Base-by-base conservation (phyloP, 768 basidiomycete genomes). In the Pulveroboletus sp. region DNA sequence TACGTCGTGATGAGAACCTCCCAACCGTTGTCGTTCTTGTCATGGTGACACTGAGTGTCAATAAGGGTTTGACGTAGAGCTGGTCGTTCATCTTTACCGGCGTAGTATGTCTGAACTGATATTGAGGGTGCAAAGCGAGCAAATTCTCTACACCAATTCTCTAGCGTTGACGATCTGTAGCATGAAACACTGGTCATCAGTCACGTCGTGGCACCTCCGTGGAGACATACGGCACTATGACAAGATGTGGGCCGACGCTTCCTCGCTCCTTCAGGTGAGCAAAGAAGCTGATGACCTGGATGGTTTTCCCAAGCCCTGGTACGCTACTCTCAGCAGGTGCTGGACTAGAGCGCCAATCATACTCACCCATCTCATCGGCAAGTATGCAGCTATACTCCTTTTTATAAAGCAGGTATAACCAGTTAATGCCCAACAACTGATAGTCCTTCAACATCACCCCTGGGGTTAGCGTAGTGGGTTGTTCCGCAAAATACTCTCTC, bases 91-190 rank as follows among this genome's bases (percentile, higher is more conserved):
- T 86, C 83, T 71, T 96, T 96, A 27, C 85, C 80, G 6, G 92
- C 96, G 59, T 98, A 99, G 67, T 98, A 99, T 11, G 90, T 89
- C 63, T 89, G 85, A 6, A 97, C 81, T 15, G 81, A 76, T 64
- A 99, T 85, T 6, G 77, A 76, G 6, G 93, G 93, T 3, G 89
- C 89, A 61, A 99, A 99, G 31, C 84, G 82, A 24, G 83, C 80
- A 63, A 99, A 98, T 70, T 99, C 96, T 57, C 96, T 81, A 67
- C 92, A 89, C 96, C 96, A 99, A 62, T 99, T 99, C 68, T 99
- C 96, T 24, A 98, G 73, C 0, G 94, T 97, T 4, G 95, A 98
- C 4, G 95, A 92, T 28, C 92, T 94, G 49, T 54, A 9, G 48
- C 10, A 37, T 7, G 36, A 11, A 11, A 46, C 38, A 24, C 40